Base-by-base conservation (phyloP, 1,284 basidiomycete species). In the Trametes versicolor region DNA sequence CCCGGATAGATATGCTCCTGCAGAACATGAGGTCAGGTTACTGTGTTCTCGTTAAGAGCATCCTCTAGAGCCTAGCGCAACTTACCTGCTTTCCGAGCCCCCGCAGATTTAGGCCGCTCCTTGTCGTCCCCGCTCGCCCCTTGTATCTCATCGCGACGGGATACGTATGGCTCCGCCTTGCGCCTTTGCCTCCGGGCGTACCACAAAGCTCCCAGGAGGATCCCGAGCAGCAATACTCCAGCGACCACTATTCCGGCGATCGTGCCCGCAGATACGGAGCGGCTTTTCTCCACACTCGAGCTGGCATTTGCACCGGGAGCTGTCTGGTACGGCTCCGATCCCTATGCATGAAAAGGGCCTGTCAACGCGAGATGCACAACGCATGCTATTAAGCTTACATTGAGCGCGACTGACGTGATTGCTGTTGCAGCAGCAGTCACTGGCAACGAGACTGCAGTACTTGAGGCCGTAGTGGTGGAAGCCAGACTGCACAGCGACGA, bases 211-310 rank as follows among this genome's bases (percentile, higher is more conserved):
- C 12, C 19, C 0, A 21, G 4, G 23, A 56, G 25, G 8, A 47
- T 32, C 2, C 27, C 41, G 9, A 56, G 5, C 4, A 45, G 10
- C 6, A 21, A n/a, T n/a, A 47, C n/a, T 19, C 12, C 29, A 3
- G 25, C 54, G 10, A 56, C 54, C 4, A 56, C 29, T 32, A 47
- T 34, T 13, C 54, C 54, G 27, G 21, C 21, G n/a, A 56, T 47
- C 4, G 54, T 34, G 29, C 54, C 54, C 27, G 21, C 15, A 15
- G 27, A 43, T 45, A 56, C 10, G 17, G 25, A 39, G 19, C 29
- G 54, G 45, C 7, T 8, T 2, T 48, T 3, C 25, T 9, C 45
- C 8, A 8, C 7, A 23, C 17, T 10, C 2, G 41, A 43, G 3
- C 2, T 2, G 8, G 17, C 8, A 15, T 43, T n/a, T n/a, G n/a